Evolutionary conservation across 768 basidiomycete genomes (phyloP).

Genomic region (Coprinopsis cinerea): DNA sequence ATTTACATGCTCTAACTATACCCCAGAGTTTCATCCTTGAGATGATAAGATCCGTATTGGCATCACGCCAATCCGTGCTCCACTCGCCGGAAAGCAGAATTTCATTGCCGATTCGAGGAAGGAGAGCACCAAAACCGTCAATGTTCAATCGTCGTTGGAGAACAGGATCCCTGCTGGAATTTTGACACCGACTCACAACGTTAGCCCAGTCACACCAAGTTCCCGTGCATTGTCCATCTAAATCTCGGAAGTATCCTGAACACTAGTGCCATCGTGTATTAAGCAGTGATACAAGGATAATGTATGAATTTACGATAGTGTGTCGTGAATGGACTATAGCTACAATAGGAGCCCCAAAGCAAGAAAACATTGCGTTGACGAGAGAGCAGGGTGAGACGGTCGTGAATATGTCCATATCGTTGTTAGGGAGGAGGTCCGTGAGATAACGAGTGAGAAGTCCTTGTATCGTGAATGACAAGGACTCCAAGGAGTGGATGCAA

Average conservation of each 20-base stretch:
- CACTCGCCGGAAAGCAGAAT: too few species aligned
- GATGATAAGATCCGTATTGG: too few species aligned
- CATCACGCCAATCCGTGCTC: too few species aligned
- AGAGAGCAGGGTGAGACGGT: conserved; percentile 14
- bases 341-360: neutral
- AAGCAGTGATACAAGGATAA: conserved; percentile 2
- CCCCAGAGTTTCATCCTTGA: too few species aligned
- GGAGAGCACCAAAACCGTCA: too few species aligned
- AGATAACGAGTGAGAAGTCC: conserved; percentile 27
- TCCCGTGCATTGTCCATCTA: too few species aligned
- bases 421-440: conserved; percentile 3
- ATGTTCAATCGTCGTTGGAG: too few species aligned
- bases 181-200: too few species aligned
- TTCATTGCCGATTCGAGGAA: too few species aligned
- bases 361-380: conserved; percentile 2
- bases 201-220: too few species aligned
- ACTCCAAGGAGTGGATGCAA: conserved; percentile 9
- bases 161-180: too few species aligned
- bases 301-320: neutral
- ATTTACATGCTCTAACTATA: too few species aligned
- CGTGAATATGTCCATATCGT: conserved; percentile 14
- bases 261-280: conserved; percentile 5
- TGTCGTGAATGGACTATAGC: neutral
- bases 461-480: conserved; percentile 53
- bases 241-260: neutral